phyloP scores from a whole-genome alignment of 2,329 filamentous ascomycete species.

The Zasmidium cellare region DNA sequence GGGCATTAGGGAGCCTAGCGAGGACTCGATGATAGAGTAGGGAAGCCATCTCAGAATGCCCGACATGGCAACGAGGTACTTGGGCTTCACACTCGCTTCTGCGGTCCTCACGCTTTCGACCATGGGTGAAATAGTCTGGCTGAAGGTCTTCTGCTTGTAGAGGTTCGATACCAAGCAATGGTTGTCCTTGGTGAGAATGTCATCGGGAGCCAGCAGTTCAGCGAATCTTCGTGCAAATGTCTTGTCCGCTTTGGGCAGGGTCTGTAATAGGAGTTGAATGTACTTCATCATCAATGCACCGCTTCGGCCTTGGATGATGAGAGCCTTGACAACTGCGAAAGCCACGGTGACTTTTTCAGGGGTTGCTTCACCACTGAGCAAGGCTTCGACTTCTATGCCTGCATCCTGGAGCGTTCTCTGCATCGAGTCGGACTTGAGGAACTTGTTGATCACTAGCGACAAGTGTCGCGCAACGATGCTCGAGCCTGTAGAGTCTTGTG shows the following conservation, averaged over 20 bases:
- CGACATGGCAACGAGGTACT: constrained; percentile 64
- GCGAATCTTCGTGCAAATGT: constrained; percentile 59
- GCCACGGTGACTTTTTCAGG: constrained; percentile 53
- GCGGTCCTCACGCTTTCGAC: constrained; percentile 53
- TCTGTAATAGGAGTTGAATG: constrained; percentile 48
- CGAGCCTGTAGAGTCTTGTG: constrained; percentile 2
- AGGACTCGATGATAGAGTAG: constrained; percentile 59
- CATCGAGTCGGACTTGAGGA: constrained; percentile 41
- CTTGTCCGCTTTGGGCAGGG: constrained; percentile 48
- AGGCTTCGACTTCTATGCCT: constrained; percentile 37
- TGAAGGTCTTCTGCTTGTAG: constrained; percentile 65
- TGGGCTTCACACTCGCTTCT: constrained; percentile 51
- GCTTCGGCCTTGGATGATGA: constrained; percentile 57
- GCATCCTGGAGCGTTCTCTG: constrained; percentile 34
- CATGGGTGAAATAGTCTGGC: constrained; percentile 58
- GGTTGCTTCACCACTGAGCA: constrained; percentile 37
- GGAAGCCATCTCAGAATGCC: constrained; percentile 62
- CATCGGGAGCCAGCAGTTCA: constrained; percentile 60
- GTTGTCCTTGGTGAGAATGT: constrained; percentile 61
- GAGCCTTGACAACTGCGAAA: constrained; percentile 63
- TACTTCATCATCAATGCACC: constrained; percentile 44
- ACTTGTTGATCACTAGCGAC: constrained; percentile 51
- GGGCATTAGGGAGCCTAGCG: constrained; percentile 58
- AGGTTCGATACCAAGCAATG: constrained; percentile 62
- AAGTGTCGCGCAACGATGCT: constrained; percentile 43